A percentile compares a stretch with the other conserved stretches of the same genome.
Evolutionary conservation across 306 rosid species (phyloP).

Genomic region (Hippophae gyantsensis): DNA sequence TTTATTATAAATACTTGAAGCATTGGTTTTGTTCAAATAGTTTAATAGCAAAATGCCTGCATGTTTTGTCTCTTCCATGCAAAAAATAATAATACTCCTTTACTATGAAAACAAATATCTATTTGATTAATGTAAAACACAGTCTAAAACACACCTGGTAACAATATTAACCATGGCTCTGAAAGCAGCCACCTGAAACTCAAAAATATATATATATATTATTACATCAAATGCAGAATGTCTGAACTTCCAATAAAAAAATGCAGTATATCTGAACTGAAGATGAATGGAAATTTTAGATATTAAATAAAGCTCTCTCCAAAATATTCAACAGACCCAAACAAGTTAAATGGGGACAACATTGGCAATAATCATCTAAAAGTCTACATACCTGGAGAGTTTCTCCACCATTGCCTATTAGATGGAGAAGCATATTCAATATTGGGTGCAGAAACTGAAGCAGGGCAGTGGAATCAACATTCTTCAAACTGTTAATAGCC

Average conservation of each 20-base stretch:
- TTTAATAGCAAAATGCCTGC: not conserved
- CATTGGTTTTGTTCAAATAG: not conserved
- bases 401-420: constrained; percentile 99
- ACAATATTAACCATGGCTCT: constrained; percentile 99
- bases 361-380: constrained; percentile 15
- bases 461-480: constrained; percentile 96
- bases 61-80: no score
- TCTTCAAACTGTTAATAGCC: constrained; percentile 99
- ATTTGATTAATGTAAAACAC: not conserved
- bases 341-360: not conserved
- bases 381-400: constrained; percentile 69
- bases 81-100: no score
- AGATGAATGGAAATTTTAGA: no score
- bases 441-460: constrained; percentile 99
- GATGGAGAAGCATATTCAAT: constrained; percentile 97
- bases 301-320: no score
- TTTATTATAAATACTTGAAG: not conserved
- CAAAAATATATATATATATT: constrained; percentile 3
- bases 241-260: not conserved
- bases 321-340: no score
- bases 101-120: not conserved
- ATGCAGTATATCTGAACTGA: not conserved
- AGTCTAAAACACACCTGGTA: constrained; percentile 53
- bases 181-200: constrained; percentile 93
- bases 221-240: constrained; percentile 5